A percentile compares a stretch with the other conserved stretches of the same genome.
Evolutionary conservation across 768 basidiomycete species (phyloP).

Genomic region (Pleurotus tuoliensis): DNA sequence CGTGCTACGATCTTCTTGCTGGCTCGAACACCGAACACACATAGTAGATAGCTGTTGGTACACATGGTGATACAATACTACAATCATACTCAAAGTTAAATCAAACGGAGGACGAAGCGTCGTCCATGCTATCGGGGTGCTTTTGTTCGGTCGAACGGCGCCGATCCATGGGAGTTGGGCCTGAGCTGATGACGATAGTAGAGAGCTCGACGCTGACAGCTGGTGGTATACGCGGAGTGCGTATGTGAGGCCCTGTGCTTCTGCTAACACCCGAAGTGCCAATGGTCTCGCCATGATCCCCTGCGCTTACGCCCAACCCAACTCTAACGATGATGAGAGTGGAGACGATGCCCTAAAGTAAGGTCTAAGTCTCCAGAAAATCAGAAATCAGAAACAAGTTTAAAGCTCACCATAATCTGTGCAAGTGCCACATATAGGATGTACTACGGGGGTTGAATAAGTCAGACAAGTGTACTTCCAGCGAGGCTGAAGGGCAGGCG

Average conservation of each 20-base stretch:
- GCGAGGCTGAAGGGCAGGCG: not conserved
- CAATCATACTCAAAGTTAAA: too few species aligned
- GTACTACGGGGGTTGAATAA: slow-evolving; percentile 8
- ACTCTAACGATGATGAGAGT: slow-evolving; percentile 33
- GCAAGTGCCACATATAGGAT: slow-evolving; percentile 9
- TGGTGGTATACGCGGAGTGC: not conserved
- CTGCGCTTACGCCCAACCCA: slow-evolving; percentile 18
- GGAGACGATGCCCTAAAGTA: slow-evolving; percentile 27
- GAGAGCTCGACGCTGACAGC: slow-evolving; percentile 1
- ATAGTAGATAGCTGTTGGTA: not conserved
- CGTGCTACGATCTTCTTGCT: not conserved
- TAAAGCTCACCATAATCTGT: slow-evolving; percentile 7
- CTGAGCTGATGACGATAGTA: not conserved
- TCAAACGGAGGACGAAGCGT: too few species aligned
- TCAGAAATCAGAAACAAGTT: not conserved
- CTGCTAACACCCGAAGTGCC: not conserved
- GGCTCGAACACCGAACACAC: not conserved
- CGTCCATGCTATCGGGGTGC: not conserved
- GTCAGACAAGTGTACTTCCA: slow-evolving; percentile 11
- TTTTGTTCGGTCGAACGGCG: not conserved
- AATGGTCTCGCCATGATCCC: not conserved
- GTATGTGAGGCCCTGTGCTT: not conserved
- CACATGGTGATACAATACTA: not conserved
- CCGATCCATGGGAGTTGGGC: not conserved
- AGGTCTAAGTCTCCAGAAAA: not conserved